Evolutionary conservation across 371 early-diverging fungal genomes (phyloP), one percentile per base, ranked within the genome.

Genomic region (Amoeboaphelidium protococcarum): DNA sequence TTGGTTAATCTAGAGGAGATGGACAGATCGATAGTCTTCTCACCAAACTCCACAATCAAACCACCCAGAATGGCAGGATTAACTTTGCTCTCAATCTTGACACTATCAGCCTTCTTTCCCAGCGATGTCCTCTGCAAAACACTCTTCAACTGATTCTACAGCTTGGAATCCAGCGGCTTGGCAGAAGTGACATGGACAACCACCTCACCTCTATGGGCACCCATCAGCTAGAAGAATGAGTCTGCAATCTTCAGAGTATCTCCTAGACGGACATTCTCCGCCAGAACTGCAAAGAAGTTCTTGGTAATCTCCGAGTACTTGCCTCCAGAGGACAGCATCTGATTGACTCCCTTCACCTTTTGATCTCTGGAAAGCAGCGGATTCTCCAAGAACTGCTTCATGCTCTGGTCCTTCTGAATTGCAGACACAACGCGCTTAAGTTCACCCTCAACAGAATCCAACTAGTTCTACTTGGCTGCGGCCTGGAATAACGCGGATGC

Each of bases 11-110:
- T 83, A 64, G 80, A 71, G 37, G 89, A 74, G 51, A 88, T 88
- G 37, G 91, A 88, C 67, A 94, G 73, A 64, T 94, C 95, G 59
- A 94, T 86, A 59, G 90, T 89, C 71, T 84, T 83, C 67, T 89
- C 95, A 55, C 95, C 92, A 59, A 90, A 68, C 63, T 91, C 92
- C 47, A 94, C 79, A 57, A 91, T 68, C 60, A 94, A 69, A 56
- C 95, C 95, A 58, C 95, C 95, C 47, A 91, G 65, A 59, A 94
- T 82, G 59, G 73, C 65, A 50, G 89, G 77, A 71, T 91, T 82
- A 64, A 82, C 37, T 31, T 31, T 31, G 37, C 37, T 31, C 10
- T 10, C 37, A 31, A 22, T 42, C 42, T 42, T 42, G 12, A 42
- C 10, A 21, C 21, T 42, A 4, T 42, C 6, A 19, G n/a, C 6